Conservation (phyloP, 176 grass and related monocot genomes). For the Musa schizocarpa region DNA sequence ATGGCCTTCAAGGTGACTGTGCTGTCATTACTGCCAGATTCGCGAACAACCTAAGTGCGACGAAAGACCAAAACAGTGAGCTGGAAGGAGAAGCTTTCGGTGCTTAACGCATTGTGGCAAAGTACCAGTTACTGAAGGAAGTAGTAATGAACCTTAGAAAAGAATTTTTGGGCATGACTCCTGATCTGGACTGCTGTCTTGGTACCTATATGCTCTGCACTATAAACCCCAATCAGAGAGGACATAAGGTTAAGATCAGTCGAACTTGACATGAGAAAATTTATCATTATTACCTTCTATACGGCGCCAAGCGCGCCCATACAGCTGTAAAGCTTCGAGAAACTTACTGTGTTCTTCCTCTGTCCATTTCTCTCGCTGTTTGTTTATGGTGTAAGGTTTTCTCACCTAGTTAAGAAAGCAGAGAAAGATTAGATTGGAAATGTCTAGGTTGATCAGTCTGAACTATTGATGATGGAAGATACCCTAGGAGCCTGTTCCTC, state of each 20-base stretch:
- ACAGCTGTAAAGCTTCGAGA: slow-evolving; percentile 71
- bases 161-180: slow-evolving; percentile 97
- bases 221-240: slow-evolving; percentile 1
- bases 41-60: slow-evolving; percentile 39
- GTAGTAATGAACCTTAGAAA: slow-evolving; percentile 55
- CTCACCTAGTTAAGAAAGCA: slow-evolving; percentile 27
- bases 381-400: slow-evolving; percentile 83
- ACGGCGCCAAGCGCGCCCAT: slow-evolving; percentile 73
- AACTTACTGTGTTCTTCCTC: slow-evolving; percentile 81
- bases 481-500: slow-evolving; percentile 47
- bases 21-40: slow-evolving; percentile 28
- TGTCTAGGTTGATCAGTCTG: not conserved
- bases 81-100: not conserved
- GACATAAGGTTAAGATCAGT: not conserved
- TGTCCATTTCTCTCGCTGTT: slow-evolving; percentile 89
- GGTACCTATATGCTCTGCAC: slow-evolving; percentile 82
- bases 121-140: slow-evolving; percentile 7
- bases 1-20: slow-evolving; percentile 25
- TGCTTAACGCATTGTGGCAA: slow-evolving; percentile 1
- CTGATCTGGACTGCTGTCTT: slow-evolving; percentile 95
- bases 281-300: slow-evolving; percentile 52
- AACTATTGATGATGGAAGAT: not conserved
- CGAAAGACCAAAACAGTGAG: not conserved
- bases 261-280: not conserved
- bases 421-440: not conserved